Percentiles rank a stretch among this genome's conserved stretches.
Evolutionary conservation across 306 rosid species (phyloP).

Genomic region (Glycyrrhiza uralensis): DNA sequence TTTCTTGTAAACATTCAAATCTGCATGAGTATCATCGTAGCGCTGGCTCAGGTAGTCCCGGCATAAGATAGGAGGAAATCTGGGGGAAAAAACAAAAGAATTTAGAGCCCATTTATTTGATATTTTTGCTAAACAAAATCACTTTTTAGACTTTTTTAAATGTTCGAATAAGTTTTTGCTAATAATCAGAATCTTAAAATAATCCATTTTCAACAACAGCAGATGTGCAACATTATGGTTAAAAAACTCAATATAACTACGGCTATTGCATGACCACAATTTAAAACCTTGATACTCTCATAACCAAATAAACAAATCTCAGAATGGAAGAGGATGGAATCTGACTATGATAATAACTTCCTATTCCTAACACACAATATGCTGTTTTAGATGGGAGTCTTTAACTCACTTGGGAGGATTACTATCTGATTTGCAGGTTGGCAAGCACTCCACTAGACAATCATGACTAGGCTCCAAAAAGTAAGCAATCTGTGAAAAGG

Average conservation of each 20-base stretch:
- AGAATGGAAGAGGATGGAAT: neutral
- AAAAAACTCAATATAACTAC: no score
- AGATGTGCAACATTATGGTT: no score
- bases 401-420: slow-evolving; percentile 83
- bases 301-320: neutral
- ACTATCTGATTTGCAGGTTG: slow-evolving; percentile 76
- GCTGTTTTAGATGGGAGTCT: neutral
- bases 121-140: no score
- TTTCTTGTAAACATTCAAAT: slow-evolving; percentile 48
- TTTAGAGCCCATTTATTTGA: no score
- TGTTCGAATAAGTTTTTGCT: no score
- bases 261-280: no score
- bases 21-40: slow-evolving; percentile 64
- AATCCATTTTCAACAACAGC: no score
- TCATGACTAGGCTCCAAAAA: slow-evolving; percentile 82
- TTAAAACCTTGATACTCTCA: no score
- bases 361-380: neutral
- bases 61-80: slow-evolving; percentile 77
- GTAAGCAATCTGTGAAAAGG: slow-evolving; percentile 66
- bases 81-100: slow-evolving; percentile 20
- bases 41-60: slow-evolving; percentile 61
- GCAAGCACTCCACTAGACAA: slow-evolving; percentile 85
- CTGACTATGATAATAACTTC: neutral
- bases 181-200: no score
- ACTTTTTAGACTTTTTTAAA: no score